Percentiles rank a stretch among this genome's conserved stretches.
Evolutionary conservation across 331 rosid species (phyloP).

Genomic region (Pyracantha coccinea): DNA sequence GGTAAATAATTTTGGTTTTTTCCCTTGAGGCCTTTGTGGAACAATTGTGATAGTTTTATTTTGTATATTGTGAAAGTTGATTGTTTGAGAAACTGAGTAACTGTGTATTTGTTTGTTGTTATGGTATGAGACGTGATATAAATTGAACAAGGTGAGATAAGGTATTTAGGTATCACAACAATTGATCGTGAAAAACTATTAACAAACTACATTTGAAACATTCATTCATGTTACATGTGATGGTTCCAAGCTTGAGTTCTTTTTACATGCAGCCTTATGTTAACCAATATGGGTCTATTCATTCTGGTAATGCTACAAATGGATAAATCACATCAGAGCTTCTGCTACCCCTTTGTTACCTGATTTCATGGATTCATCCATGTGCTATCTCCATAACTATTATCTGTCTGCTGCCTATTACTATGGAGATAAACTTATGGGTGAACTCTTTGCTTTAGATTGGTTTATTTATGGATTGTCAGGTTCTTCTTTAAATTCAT

Average conservation of each 20-base stretch:
- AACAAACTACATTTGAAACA: neutral
- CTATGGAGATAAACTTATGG: slow-evolving; percentile 50
- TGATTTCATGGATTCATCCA: slow-evolving; percentile 60
- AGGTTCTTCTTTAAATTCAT: too few species aligned
- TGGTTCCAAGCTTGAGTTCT: neutral
- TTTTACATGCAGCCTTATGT: slow-evolving; percentile 40
- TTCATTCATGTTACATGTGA: neutral
- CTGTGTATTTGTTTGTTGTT: too few species aligned
- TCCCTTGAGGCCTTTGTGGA: too few species aligned
- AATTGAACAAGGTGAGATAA: too few species aligned
- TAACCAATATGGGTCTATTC: slow-evolving; percentile 62
- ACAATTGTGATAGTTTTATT: too few species aligned
- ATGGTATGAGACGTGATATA: too few species aligned
- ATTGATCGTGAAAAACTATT: neutral
- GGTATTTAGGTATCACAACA: too few species aligned
- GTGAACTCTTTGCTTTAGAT: too few species aligned
- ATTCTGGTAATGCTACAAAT: slow-evolving; percentile 50
- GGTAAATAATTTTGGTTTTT: too few species aligned
- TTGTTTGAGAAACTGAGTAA: too few species aligned
- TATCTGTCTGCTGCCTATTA: slow-evolving; percentile 60
- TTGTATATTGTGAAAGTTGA: too few species aligned
- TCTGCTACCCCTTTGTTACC: slow-evolving; percentile 63
- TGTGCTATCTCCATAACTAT: slow-evolving; percentile 70
- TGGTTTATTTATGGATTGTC: too few species aligned
- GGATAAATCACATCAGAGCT: slow-evolving; percentile 65